Base-by-base conservation (phyloP, 768 basidiomycete genomes). In the Tephrocybe sp. region DNA sequence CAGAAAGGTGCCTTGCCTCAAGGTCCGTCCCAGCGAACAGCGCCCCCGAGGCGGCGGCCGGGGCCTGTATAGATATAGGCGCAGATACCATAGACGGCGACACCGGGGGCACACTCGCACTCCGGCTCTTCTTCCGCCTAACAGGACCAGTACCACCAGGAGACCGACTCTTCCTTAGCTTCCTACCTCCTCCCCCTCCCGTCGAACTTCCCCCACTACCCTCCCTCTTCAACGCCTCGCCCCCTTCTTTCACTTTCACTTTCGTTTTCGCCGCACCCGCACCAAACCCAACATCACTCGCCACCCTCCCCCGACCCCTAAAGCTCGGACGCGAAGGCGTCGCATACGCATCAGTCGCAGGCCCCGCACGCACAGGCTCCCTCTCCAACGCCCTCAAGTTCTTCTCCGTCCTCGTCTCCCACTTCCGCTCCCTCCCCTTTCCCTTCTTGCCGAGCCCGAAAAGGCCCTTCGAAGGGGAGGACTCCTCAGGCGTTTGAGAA, bases 381-480 rank as follows among this genome's bases (percentile, higher is more conserved):
- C 49, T 48, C 44, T 51, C 43, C 35, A 62, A 21, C 1, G 26
- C 53, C 37, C 50, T 59, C 45, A 61, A 13, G 38, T 64, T 65
- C 35, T 44, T 51, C 28, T 62, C 59, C 9, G 63, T 65, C 44
- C 66, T 34, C 36, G 49, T 62, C 18, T 55, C 51, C 65, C 65
- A 67, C 44, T 35, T 51, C 40, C 32, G 36, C 38, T 44, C 31
- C 27, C 35, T 40, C 36, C 21, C 41, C 27, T 37, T 50, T 37
- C 26, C 51, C 27, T 26, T 48, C 30, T 38, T 24, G 35, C 41
- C 51, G 25, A 21, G 43, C 3, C 43, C 43, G 19, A 49, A 49
- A 15, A 42, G 15, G 36, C 36, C 18, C 9, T n/a, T 37, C 36
- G 16, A 9, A 8, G 36, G 9, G 16, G 34, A 9, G n/a, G n/a